phyloP scores from a whole-genome alignment of 441 rosid species.

The Iberis amara region DNA sequence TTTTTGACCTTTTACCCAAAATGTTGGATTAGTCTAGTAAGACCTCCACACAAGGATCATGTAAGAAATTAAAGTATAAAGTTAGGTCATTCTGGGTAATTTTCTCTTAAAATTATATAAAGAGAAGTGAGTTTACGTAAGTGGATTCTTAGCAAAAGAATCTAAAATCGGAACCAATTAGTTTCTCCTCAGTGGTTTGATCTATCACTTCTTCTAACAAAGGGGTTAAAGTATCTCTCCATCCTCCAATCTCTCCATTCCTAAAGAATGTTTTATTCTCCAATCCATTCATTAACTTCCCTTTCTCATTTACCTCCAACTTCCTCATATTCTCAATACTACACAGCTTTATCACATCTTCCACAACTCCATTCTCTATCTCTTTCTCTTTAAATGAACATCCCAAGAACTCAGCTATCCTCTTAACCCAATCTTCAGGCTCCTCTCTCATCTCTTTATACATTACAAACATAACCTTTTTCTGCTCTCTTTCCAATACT shows the following conservation, averaged over 20 bases:
- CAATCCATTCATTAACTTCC: slow-evolving; percentile 22
- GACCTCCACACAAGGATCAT: too few relatives aligned
- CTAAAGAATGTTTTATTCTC: slow-evolving; percentile 22
- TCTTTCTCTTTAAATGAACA: slow-evolving; percentile 21
- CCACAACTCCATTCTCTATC: slow-evolving; percentile 8
- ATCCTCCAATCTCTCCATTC: slow-evolving; percentile 27
- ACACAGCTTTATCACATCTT: slow-evolving; percentile 24
- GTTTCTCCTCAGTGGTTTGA: slow-evolving; percentile 15
- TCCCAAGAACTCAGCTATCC: slow-evolving; percentile 30
- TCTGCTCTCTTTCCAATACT: slow-evolving; percentile 41
- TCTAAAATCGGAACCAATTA: slow-evolving; percentile 24
- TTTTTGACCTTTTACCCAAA: too few relatives aligned
- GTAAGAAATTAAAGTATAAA: too few relatives aligned
- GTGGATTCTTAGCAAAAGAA: slow-evolving; percentile 20
- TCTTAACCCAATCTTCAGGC: neutral
- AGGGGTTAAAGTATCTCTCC: slow-evolving; percentile 25
- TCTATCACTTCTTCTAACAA: slow-evolving; percentile 19
- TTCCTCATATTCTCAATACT: slow-evolving; percentile 30
- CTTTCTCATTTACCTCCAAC: slow-evolving; percentile 25
- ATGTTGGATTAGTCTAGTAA: too few relatives aligned
- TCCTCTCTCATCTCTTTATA: slow-evolving; percentile 32
- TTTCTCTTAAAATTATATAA: too few relatives aligned
- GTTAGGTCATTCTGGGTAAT: too few relatives aligned
- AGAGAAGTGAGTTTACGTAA: too few relatives aligned
- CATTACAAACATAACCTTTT: slow-evolving; percentile 27